Evolutionary conservation across 768 basidiomycete species (phyloP).

Genomic region (Termitomyces sp.): DNA sequence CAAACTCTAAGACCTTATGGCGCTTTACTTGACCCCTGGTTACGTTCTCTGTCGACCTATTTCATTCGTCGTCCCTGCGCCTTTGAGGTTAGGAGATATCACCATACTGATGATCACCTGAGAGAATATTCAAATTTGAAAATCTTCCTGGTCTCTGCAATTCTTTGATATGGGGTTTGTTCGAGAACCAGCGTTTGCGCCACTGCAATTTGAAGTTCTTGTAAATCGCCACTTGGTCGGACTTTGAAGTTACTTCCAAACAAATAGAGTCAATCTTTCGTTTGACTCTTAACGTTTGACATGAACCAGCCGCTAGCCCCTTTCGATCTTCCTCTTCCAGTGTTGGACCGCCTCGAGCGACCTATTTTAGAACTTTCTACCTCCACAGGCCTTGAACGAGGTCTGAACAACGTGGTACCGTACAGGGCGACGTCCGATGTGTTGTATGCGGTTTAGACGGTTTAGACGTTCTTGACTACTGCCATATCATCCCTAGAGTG

Average conservation of each 20-base stretch:
- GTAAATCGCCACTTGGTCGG: too few species aligned
- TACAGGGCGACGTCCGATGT: not conserved
- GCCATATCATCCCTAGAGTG: not conserved
- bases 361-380: not conserved
- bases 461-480: not conserved
- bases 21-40: not conserved
- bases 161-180: too few species aligned
- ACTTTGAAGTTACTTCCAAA: not conserved
- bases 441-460: not conserved
- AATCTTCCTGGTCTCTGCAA: not conserved
- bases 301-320: not conserved
- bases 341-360: not conserved
- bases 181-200: not conserved
- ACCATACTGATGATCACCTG: not conserved
- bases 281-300: not conserved
- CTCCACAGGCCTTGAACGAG: not conserved
- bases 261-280: not conserved
- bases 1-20: not conserved
- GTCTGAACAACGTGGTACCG: not conserved
- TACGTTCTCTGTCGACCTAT: not conserved
- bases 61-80: not conserved
- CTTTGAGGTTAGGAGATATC: not conserved
- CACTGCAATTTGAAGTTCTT: not conserved
- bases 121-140: not conserved
- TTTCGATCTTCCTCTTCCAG: not conserved